Conservation (phyloP, 2,329 filamentous ascomycete species). For the Blastomyces gilchristii region DNA sequence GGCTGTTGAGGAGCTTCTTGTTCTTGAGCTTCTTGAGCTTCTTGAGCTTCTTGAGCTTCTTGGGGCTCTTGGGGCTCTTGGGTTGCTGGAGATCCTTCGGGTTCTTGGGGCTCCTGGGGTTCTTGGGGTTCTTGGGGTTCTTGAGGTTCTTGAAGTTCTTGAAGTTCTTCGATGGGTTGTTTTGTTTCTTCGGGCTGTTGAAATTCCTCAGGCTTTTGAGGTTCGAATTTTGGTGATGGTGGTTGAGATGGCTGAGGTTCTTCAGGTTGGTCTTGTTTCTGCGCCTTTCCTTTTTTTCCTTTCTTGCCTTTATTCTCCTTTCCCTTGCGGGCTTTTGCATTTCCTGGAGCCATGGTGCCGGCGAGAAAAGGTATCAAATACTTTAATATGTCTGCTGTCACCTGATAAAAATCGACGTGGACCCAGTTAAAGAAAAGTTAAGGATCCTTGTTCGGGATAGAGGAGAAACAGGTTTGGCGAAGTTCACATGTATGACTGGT, state of each 20-base stretch:
- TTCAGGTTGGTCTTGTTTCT: conserved; percentile 8
- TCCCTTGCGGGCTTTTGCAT: conserved; percentile 9
- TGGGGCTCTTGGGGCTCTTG: conserved; percentile 8
- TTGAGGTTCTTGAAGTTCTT: conserved; percentile 5
- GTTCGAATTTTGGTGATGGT: conserved; percentile 3
- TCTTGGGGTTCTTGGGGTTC: conserved; percentile 8
- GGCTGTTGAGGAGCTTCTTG: background rate
- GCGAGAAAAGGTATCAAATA: conserved; percentile 10
- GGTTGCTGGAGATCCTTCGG: background rate
- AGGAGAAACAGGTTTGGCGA: background rate
- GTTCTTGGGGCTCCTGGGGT: conserved; percentile 11
- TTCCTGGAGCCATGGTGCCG: conserved; percentile 4
- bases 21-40: conserved; percentile 1
- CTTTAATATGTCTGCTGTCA: conserved; percentile 4
- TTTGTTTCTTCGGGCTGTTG: conserved; percentile 7
- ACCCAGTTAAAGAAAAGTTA: conserved; percentile 4
- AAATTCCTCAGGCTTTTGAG: conserved; percentile 12
- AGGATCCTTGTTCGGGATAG: conserved; percentile 4
- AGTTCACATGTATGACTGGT: conserved; percentile 8
- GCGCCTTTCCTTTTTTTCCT: conserved; percentile 13
- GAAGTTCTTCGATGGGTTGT: conserved; percentile 9
- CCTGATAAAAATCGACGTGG: conserved; percentile 7
- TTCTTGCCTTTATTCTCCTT: conserved; percentile 10
- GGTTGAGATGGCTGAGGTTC: conserved; percentile 2
- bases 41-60: background rate